phyloP scores from a whole-genome alignment of 2,329 filamentous ascomycete species.

The Cercospora zeae-maydis region DNA sequence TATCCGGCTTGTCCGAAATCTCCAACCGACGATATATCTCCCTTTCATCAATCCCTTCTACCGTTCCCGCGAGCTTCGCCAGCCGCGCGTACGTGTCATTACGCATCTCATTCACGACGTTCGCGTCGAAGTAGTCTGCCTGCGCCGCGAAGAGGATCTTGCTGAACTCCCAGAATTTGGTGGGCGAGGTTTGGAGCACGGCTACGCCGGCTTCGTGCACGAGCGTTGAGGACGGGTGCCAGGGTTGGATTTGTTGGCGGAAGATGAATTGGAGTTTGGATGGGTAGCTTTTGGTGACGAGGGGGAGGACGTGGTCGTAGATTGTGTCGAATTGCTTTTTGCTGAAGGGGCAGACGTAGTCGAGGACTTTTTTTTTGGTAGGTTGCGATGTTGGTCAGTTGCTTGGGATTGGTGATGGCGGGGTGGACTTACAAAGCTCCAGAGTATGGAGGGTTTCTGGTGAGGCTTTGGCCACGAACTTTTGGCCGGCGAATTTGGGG shows the following conservation, averaged over 20 bases:
- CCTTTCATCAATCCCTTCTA: slow-evolving; percentile 64
- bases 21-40: slow-evolving; percentile 65
- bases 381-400: not conserved
- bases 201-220: slow-evolving; percentile 80
- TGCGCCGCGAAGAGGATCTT: slow-evolving; percentile 66
- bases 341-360: slow-evolving; percentile 83
- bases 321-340: slow-evolving; percentile 75
- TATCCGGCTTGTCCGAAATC: slow-evolving; percentile 63
- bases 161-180: slow-evolving; percentile 78
- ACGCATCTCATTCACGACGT: slow-evolving; percentile 75
- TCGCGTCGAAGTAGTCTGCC: slow-evolving; percentile 77
- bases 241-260: slow-evolving; percentile 63
- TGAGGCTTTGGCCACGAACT: slow-evolving; percentile 51
- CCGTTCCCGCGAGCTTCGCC: slow-evolving; percentile 66
- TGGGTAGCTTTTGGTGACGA: slow-evolving; percentile 59
- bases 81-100: slow-evolving; percentile 81
- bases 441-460: slow-evolving; percentile 50
- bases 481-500: slow-evolving; percentile 72
- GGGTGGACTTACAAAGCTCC: slow-evolving; percentile 47
- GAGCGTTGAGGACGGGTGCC: slow-evolving; percentile 74
- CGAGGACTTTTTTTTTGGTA: slow-evolving; percentile 55
- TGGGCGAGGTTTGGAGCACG: slow-evolving; percentile 63
- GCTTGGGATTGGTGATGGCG: not conserved
- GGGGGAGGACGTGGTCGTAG: slow-evolving; percentile 61
- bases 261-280: slow-evolving; percentile 71